Conservation (phyloP, 768 basidiomycete species). For the Floccularia luteovirens region DNA sequence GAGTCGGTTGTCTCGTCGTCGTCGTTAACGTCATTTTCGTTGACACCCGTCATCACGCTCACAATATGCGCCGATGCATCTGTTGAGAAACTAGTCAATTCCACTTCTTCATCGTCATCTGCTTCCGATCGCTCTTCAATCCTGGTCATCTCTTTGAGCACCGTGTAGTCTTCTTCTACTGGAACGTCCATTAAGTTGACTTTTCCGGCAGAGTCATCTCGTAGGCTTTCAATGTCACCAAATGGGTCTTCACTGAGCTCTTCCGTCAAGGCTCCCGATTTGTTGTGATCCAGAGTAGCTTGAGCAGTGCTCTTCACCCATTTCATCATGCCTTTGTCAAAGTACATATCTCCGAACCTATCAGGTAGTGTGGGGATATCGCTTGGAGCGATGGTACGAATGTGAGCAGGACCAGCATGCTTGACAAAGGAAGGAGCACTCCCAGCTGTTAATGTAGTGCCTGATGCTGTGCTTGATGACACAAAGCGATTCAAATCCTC, state of each 20-base stretch:
- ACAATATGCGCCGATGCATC: conserved; percentile 53
- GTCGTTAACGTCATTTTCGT: conserved; percentile 27
- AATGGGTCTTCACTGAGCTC: conserved; percentile 83
- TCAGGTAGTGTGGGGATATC: conserved; percentile 75
- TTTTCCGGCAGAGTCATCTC: conserved; percentile 46
- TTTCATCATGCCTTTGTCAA: conserved; percentile 74
- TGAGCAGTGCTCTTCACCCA: conserved; percentile 67
- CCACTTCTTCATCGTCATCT: conserved; percentile 61
- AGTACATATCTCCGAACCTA: conserved; percentile 81
- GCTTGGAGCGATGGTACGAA: conserved; percentile 72
- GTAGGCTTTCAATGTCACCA: conserved; percentile 81
- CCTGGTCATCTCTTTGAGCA: conserved; percentile 30
- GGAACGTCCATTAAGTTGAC: conserved; percentile 8
- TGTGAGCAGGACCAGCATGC: conserved; percentile 70
- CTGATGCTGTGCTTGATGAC: conserved; percentile 79
- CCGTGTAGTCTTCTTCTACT: conserved; percentile 4
- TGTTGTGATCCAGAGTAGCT: conserved; percentile 19
- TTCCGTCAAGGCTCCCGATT: conserved; percentile 22
- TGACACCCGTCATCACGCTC: conserved; percentile 42
- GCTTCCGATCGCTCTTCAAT: conserved; percentile 42
- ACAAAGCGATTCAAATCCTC: conserved; percentile 86
- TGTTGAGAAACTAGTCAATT: conserved; percentile 66
- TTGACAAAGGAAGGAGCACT: conserved; percentile 82
- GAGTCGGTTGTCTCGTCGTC: conserved; percentile 44
- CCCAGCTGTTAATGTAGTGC: conserved; percentile 63